phyloP scores from a whole-genome alignment of 2,329 filamentous ascomycete species.

The Blumeria hordei region DNA sequence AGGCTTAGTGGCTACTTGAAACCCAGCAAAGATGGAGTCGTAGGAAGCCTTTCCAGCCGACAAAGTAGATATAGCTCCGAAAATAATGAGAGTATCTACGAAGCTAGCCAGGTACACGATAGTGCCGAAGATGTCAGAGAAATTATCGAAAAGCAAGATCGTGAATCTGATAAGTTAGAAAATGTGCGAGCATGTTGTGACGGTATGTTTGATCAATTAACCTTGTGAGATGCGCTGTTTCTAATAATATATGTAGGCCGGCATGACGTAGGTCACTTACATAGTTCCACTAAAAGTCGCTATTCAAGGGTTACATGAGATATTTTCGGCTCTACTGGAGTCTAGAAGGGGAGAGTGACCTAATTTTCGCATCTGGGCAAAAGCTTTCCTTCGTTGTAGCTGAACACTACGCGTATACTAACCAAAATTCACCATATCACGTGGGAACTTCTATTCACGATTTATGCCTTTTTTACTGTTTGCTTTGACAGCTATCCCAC shows the following conservation, averaged over 20 bases:
- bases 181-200: slow-evolving; percentile 96
- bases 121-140: slow-evolving; percentile 63
- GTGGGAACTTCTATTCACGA: too few species aligned
- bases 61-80: slow-evolving; percentile 25
- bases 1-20: slow-evolving; percentile 37
- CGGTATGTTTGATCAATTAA: slow-evolving; percentile 32
- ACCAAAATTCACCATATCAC: too few species aligned
- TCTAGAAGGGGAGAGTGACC: background rate
- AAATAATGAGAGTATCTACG: slow-evolving; percentile 23
- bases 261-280: slow-evolving; percentile 44
- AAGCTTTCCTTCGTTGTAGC: too few species aligned
- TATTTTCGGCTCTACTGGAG: background rate
- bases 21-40: slow-evolving; percentile 8
- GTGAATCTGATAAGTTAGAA: slow-evolving; percentile 59
- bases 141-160: slow-evolving; percentile 56
- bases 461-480: too few species aligned
- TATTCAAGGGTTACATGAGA: slow-evolving; percentile 7
- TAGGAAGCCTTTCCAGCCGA: slow-evolving; percentile 27
- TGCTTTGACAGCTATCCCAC: too few species aligned
- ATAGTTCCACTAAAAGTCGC: slow-evolving; percentile 23
- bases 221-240: background rate
- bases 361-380: too few species aligned
- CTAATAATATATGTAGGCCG: slow-evolving; percentile 28
- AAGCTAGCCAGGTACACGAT: slow-evolving; percentile 36
- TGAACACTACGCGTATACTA: too few species aligned